Base-by-base conservation (phyloP, 2,329 filamentous ascomycete species). In the Camptophora hylomeconis region DNA sequence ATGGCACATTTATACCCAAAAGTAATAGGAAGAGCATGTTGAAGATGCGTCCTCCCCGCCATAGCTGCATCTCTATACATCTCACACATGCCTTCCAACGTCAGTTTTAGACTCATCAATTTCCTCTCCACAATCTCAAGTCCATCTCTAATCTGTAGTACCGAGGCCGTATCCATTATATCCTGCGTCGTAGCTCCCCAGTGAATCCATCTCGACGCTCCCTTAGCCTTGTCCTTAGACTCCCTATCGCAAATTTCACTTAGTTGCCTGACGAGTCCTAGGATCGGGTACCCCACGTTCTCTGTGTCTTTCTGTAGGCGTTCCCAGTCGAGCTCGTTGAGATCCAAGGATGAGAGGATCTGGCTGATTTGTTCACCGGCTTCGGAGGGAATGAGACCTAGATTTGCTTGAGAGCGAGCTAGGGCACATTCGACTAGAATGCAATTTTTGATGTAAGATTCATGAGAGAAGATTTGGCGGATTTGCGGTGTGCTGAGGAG, bases 121-220 rank as follows among this genome's bases (percentile, higher is more conserved):
- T 61, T 52, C 4, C 49, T 42, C 34, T 65, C 56, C 3, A 71
- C 54, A 10, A 71, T 55, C 1, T 49, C 45, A 9, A 72, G 47
- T 0, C 65, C 66, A 8, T 55, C 39, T 22, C 65, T 61, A 45
- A 69, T 67, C 38, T 71, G 67, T 6, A 72, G 41, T 1, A 68
- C 50, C 8, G 57, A 61, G 0, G 66, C 67, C 0, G 61, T 50
- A 37, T 71, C 67, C 66, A 69, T 70, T 33, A 71, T 69, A 38
- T 72, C 67, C 37, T 72, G 67, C 0, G 67, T 72, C 0, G 67
- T 71, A 2, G 67, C 65, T 6, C 67, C 67, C 66, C 67, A 70
- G 42, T 71, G 67, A 7, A 71, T 58, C 39, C 67, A 70, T n/a
- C n/a, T n/a, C n/a, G n/a, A n/a, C n/a, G n/a, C n/a, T n/a, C n/a